Evolutionary conservation across 2,329 filamentous ascomycete genomes (phyloP).

Genomic region (Phaeosphaeria sp.): DNA sequence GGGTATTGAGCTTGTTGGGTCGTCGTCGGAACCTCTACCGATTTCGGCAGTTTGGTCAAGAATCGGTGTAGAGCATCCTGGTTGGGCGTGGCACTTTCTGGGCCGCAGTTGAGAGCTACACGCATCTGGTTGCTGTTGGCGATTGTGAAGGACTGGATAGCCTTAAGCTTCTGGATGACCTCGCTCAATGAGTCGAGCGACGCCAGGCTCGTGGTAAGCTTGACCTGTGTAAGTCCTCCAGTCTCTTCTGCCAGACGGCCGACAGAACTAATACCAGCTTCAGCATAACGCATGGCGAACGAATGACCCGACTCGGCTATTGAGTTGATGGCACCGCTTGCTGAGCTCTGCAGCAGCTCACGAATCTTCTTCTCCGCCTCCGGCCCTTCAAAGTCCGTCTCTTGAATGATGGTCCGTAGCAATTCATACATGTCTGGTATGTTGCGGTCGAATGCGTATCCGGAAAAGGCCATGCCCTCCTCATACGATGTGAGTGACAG

Average conservation of each 20-base stretch:
- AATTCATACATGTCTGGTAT: slow-evolving; percentile 91
- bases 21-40: slow-evolving; percentile 36
- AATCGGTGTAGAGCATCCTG: slow-evolving; percentile 74
- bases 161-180: slow-evolving; percentile 81
- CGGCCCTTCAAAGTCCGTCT: slow-evolving; percentile 87
- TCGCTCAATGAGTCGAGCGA: slow-evolving; percentile 75
- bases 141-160: slow-evolving; percentile 81
- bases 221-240: slow-evolving; percentile 88
- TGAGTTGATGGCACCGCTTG: slow-evolving; percentile 88
- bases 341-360: slow-evolving; percentile 83
- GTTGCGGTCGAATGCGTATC: slow-evolving; percentile 88
- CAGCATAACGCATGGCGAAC: slow-evolving; percentile 83
- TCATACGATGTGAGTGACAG: slow-evolving; percentile 71
- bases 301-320: slow-evolving; percentile 90
- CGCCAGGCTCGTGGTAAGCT: slow-evolving; percentile 80
- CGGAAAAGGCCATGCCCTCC: slow-evolving; percentile 84
- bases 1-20: slow-evolving; percentile 46
- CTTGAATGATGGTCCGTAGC: slow-evolving; percentile 77
- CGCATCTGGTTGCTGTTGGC: slow-evolving; percentile 72
- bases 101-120: slow-evolving; percentile 83
- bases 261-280: slow-evolving; percentile 76
- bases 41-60: slow-evolving; percentile 63
- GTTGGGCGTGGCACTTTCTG: slow-evolving; percentile 74
- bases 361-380: slow-evolving; percentile 82
- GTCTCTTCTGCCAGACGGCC: slow-evolving; percentile 81